These are phyloP conservation scores for Tephrocybe rancida DNA, from an alignment of 768 basidiomycete genomes.

Conservation along the genomic window DNA sequence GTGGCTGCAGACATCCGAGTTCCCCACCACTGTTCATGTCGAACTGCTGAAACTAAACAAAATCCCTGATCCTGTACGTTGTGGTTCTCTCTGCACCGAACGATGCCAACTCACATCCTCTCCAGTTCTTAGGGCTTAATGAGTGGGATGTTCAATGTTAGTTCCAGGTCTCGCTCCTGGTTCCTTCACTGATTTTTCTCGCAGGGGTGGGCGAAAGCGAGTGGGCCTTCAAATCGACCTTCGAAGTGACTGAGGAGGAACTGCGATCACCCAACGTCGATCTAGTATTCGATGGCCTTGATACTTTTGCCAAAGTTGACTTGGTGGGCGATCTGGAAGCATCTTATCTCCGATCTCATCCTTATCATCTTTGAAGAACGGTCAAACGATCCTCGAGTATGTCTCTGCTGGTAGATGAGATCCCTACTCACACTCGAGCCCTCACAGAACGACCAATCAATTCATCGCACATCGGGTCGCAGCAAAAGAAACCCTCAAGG, in stretches of 20 bases:
- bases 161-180: constrained; percentile 20
- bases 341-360: background rate
- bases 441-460: constrained; percentile 73
- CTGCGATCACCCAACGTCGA: constrained; percentile 55
- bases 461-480: constrained; percentile 74
- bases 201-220: constrained; percentile 87
- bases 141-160: constrained; percentile 93
- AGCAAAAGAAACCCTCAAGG: constrained; percentile 54
- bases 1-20: constrained; percentile 63
- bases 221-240: constrained; percentile 80
- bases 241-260: constrained; percentile 53
- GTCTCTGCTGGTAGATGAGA: constrained; percentile 8
- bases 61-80: constrained; percentile 82
- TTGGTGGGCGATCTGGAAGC: constrained; percentile 51
- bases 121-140: constrained; percentile 71
- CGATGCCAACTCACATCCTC: background rate
- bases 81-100: background rate
- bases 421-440: background rate
- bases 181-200: background rate
- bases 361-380: constrained; percentile 56
- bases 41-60: constrained; percentile 73
- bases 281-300: constrained; percentile 88
- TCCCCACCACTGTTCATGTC: constrained; percentile 88
- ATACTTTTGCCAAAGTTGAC: constrained; percentile 79
- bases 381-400: constrained; percentile 63